Percentiles rank a stretch among this genome's conserved stretches.
phyloP scores from a whole-genome alignment of 2,329 filamentous ascomycete species.

The Aureobasidium musti region DNA sequence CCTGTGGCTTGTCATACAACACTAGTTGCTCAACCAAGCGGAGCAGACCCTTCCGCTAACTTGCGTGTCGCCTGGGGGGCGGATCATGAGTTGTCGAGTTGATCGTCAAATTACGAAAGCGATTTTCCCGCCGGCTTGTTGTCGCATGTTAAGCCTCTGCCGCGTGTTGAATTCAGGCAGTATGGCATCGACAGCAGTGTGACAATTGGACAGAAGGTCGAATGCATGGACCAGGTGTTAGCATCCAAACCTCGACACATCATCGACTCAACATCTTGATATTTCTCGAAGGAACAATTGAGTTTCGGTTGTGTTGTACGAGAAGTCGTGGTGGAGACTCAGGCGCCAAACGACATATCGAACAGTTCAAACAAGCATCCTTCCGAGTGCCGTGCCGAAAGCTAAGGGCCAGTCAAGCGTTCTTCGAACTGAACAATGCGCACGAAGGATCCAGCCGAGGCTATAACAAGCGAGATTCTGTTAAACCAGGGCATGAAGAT shows the following conservation, averaged over 20 bases:
- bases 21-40: slow-evolving; percentile 3
- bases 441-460: background rate
- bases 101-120: slow-evolving; percentile 3
- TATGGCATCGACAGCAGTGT: slow-evolving; percentile 1
- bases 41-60: background rate
- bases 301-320: background rate
- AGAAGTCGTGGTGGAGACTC: background rate
- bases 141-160: background rate
- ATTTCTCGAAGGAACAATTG: background rate
- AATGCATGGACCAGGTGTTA: background rate
- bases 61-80: background rate
- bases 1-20: background rate
- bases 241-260: background rate
- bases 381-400: background rate
- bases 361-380: slow-evolving; percentile 17
- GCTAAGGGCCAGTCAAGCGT: slow-evolving; percentile 5
- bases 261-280: background rate
- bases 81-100: background rate
- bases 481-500: background rate
- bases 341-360: background rate
- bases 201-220: background rate
- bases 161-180: background rate
- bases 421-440: background rate
- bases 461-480: background rate
- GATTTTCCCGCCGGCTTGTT: background rate